These are phyloP conservation scores for Blastobotrys apis DNA, from an alignment of 1,139 yeast genomes.

Conservation along the genomic window DNA sequence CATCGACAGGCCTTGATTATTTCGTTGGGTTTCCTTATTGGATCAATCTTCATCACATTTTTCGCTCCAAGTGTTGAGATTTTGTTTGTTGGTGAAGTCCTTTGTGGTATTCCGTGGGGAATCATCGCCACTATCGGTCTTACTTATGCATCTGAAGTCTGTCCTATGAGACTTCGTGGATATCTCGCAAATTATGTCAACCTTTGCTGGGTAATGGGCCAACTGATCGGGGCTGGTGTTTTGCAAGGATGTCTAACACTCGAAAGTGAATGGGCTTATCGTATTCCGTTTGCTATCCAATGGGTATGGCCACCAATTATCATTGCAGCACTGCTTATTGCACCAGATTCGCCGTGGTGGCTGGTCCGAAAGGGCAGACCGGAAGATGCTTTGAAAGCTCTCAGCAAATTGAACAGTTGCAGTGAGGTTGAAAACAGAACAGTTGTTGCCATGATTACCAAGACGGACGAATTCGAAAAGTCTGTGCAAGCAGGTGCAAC, in stretches of 20 bases:
- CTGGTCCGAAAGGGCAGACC: constrained; percentile 40
- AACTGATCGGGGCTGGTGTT: constrained; percentile 41
- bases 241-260: constrained; percentile 34
- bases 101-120: constrained; percentile 46
- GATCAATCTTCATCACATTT: constrained; percentile 36
- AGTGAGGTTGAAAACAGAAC: constrained; percentile 19
- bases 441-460: constrained; percentile 34
- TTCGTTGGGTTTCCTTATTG: not conserved
- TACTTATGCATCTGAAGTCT: constrained; percentile 45
- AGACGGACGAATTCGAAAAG: constrained; percentile 45
- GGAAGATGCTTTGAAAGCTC: constrained; percentile 37
- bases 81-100: constrained; percentile 41
- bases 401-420: constrained; percentile 23
- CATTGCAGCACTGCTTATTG: constrained; percentile 41
- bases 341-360: constrained; percentile 59
- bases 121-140: constrained; percentile 42
- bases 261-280: constrained; percentile 35
- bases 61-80: constrained; percentile 39
- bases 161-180: constrained; percentile 42
- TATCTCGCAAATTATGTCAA: constrained; percentile 44
- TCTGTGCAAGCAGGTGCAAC: constrained; percentile 34
- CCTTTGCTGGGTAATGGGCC: constrained; percentile 45
- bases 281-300: constrained; percentile 51
- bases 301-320: constrained; percentile 62
- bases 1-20: constrained; percentile 44